A percentile compares a stretch with the other conserved stretches of the same genome.
phyloP scores from a whole-genome alignment of 345 rosid genomes.

The Melaleuca quinquenervia region DNA sequence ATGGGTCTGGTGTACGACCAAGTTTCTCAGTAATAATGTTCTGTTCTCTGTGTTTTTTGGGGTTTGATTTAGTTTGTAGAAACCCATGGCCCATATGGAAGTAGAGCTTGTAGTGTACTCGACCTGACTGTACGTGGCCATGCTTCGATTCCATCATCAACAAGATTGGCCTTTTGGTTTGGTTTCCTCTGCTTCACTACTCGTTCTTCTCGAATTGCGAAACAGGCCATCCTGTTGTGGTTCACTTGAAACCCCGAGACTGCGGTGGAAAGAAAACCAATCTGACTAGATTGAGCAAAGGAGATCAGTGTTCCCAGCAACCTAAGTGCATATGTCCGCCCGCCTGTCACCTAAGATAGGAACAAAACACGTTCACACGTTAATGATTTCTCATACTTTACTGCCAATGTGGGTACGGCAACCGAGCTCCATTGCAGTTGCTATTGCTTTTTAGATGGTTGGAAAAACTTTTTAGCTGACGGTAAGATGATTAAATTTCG shows the following conservation, averaged over 20 bases:
- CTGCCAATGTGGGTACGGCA: background rate
- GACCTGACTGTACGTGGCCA: background rate
- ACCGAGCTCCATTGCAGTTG: background rate
- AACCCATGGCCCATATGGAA: background rate
- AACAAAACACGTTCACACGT: background rate
- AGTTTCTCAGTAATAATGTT: background rate
- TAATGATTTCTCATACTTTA: background rate
- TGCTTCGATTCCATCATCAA: background rate
- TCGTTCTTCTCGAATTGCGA: background rate
- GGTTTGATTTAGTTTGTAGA: background rate
- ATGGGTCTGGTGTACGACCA: background rate
- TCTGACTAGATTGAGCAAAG: background rate
- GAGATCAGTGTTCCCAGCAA: background rate
- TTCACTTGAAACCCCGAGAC: background rate
- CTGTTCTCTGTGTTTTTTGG: background rate
- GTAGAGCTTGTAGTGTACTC: background rate
- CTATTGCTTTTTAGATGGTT: background rate
- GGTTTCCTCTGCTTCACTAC: background rate
- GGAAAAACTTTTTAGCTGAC: background rate
- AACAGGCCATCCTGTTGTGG: background rate
- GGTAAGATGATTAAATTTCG: background rate
- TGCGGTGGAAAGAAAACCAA: background rate
- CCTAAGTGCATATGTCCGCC: background rate
- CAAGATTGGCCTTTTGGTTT: background rate
- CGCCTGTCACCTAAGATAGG: background rate